Percentiles rank a stretch among this genome's conserved stretches.
Conservation (phyloP, 2,329 filamentous ascomycete genomes). For the Sclerotinia spermophila region DNA sequence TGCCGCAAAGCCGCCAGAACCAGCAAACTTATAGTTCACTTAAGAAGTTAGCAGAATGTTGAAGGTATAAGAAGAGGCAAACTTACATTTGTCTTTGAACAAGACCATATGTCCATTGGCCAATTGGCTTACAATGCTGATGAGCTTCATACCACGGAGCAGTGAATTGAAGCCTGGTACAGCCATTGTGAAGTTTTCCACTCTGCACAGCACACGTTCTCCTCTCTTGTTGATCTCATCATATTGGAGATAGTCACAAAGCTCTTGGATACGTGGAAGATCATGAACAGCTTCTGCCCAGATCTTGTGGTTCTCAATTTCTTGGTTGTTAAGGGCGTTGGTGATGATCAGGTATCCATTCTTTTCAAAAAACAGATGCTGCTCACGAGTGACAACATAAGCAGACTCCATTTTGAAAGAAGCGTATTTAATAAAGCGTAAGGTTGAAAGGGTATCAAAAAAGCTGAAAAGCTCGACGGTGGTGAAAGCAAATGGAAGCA, state of each 20-base stretch:
- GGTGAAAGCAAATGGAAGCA: not conserved
- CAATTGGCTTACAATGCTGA: conserved; percentile 23
- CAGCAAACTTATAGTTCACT: conserved; percentile 40
- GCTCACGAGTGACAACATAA: not conserved
- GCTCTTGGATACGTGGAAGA: conserved; percentile 33
- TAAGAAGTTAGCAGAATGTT: not conserved
- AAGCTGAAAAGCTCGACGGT: not conserved
- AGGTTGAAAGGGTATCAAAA: not conserved
- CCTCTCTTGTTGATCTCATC: conserved; percentile 38
- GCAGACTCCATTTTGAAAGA: not conserved
- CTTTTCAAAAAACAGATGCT: conserved; percentile 30
- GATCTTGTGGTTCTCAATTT: conserved; percentile 28
- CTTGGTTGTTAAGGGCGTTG: conserved; percentile 28
- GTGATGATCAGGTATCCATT: conserved; percentile 36
- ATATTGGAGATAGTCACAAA: conserved; percentile 37
- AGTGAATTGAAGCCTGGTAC: not conserved
- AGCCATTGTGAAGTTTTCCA: conserved; percentile 29
- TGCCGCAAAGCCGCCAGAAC: conserved; percentile 38
- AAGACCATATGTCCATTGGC: conserved; percentile 33
- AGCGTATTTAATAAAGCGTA: not conserved
- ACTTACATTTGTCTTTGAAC: conserved; percentile 31
- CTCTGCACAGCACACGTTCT: conserved; percentile 37
- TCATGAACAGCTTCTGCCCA: conserved; percentile 40
- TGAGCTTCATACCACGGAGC: not conserved
- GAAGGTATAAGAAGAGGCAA: conserved; percentile 15